Evolutionary conservation across 768 basidiomycete species (phyloP).

Genomic region (Calocybe indica): DNA sequence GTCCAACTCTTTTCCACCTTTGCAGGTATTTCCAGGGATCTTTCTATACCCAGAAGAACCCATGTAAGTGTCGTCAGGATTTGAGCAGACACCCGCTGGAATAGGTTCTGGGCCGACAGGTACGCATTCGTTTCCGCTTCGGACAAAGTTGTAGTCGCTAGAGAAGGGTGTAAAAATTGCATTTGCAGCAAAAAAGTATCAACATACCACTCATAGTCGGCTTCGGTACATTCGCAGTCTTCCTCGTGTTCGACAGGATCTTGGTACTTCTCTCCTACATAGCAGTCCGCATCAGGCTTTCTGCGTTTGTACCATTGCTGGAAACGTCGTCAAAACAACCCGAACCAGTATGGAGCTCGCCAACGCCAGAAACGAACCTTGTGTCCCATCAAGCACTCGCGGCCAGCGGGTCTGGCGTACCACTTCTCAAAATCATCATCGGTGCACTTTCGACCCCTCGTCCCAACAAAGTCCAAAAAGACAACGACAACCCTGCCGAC

Average conservation of each 20-base stretch:
- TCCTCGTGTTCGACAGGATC: slow-evolving; percentile 86
- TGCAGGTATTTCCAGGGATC: slow-evolving; percentile 91
- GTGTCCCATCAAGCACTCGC: slow-evolving; percentile 90
- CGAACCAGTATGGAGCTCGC: neutral
- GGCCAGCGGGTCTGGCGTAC: slow-evolving; percentile 66
- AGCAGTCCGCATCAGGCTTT: slow-evolving; percentile 80
- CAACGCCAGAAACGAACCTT: slow-evolving; percentile 45
- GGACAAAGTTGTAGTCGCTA: slow-evolving; percentile 89
- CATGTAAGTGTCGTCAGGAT: slow-evolving; percentile 55
- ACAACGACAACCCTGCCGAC: slow-evolving; percentile 65
- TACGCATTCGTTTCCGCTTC: slow-evolving; percentile 68
- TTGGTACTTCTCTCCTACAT: slow-evolving; percentile 82
- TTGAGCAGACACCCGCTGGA: slow-evolving; percentile 65
- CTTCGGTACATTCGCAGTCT: slow-evolving; percentile 74
- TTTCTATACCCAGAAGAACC: slow-evolving; percentile 91
- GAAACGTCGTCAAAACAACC: neutral
- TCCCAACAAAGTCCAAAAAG: slow-evolving; percentile 76
- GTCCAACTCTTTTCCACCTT: slow-evolving; percentile 68
- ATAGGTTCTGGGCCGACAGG: slow-evolving; percentile 86
- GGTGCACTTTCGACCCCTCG: slow-evolving; percentile 62
- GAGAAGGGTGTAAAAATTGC: neutral
- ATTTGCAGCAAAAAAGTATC: neutral
- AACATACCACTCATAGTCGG: slow-evolving; percentile 88
- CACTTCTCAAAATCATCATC: slow-evolving; percentile 78
- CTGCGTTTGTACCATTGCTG: slow-evolving; percentile 94